Percentiles rank a stretch among this genome's conserved stretches.
phyloP scores from a whole-genome alignment of 306 rosid genomes.

The Datisca glomerata region DNA sequence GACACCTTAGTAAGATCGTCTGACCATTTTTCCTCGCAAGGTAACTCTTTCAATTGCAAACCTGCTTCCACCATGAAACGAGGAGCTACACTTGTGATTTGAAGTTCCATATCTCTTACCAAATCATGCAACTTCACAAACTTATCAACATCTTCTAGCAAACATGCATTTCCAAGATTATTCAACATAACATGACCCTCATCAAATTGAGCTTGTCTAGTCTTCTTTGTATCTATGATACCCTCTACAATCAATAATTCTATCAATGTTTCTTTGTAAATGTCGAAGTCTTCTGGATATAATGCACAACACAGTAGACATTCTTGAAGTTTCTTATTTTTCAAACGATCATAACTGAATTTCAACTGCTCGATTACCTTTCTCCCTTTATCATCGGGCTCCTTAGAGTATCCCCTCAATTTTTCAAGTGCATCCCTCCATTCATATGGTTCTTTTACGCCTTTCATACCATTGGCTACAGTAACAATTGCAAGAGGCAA shows the following conservation, averaged over 20 bases:
- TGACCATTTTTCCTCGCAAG: not conserved
- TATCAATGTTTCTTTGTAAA: not conserved
- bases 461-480: not conserved
- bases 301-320: not conserved
- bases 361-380: not conserved
- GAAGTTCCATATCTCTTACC: conserved; percentile 9
- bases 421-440: not conserved
- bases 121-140: conserved; percentile 10
- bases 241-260: not conserved
- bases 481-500: too few species aligned
- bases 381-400: not conserved
- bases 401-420: not conserved
- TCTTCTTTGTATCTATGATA: not conserved
- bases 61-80: conserved; percentile 4
- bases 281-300: not conserved
- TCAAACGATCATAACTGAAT: not conserved
- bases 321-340: not conserved
- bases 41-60: not conserved
- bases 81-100: not conserved
- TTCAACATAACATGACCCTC: not conserved
- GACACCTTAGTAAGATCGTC: conserved; percentile 1
- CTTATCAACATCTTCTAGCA: too few species aligned
- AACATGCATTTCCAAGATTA: not conserved
- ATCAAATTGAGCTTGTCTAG: not conserved
- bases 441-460: not conserved